Conservation (phyloP, 352 stramenopile species). For the Phytophthora idaei region DNA sequence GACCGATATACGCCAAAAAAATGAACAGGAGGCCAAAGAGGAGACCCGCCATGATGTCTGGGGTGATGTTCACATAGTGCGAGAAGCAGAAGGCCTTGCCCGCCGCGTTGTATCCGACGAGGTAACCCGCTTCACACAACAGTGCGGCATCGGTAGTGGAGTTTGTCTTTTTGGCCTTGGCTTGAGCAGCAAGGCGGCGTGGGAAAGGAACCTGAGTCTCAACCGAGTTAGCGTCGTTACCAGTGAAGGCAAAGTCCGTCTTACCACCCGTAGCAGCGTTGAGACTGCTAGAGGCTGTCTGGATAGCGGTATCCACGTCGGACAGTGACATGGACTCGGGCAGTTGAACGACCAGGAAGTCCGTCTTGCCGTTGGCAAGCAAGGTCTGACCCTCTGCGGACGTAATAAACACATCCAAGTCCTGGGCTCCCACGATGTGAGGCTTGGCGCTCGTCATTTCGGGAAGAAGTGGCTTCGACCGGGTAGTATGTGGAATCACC, state of each 20-base stretch:
- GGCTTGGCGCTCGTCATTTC: slow-evolving; percentile 29
- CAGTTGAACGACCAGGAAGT: slow-evolving; percentile 72
- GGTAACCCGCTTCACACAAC: slow-evolving; percentile 68
- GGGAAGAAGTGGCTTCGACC: slow-evolving; percentile 45
- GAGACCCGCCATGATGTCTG: slow-evolving; percentile 73
- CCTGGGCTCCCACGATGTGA: slow-evolving; percentile 27
- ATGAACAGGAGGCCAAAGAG: slow-evolving; percentile 84
- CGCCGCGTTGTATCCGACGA: slow-evolving; percentile 52
- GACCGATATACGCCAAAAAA: slow-evolving; percentile 75
- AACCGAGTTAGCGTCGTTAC: slow-evolving; percentile 43
- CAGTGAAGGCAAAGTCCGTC: slow-evolving; percentile 73
- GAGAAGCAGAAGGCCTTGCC: slow-evolving; percentile 87
- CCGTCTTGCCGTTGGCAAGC: slow-evolving; percentile 57
- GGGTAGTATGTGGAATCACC: slow-evolving; percentile 77
- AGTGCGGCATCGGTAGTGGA: slow-evolving; percentile 32
- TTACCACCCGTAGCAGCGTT: slow-evolving; percentile 34
- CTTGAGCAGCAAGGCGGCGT: slow-evolving; percentile 43
- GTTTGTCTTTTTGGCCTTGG: slow-evolving; percentile 26
- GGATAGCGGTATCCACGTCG: slow-evolving; percentile 54
- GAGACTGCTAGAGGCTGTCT: slow-evolving; percentile 44
- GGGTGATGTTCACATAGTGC: slow-evolving; percentile 85
- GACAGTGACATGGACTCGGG: slow-evolving; percentile 32
- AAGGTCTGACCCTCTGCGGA: slow-evolving; percentile 37
- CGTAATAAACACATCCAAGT: slow-evolving; percentile 41
- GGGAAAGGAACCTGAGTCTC: slow-evolving; percentile 30